Evolutionary conservation across 2,329 filamentous ascomycete genomes (phyloP).

Genomic region (Seiridium cupressi): DNA sequence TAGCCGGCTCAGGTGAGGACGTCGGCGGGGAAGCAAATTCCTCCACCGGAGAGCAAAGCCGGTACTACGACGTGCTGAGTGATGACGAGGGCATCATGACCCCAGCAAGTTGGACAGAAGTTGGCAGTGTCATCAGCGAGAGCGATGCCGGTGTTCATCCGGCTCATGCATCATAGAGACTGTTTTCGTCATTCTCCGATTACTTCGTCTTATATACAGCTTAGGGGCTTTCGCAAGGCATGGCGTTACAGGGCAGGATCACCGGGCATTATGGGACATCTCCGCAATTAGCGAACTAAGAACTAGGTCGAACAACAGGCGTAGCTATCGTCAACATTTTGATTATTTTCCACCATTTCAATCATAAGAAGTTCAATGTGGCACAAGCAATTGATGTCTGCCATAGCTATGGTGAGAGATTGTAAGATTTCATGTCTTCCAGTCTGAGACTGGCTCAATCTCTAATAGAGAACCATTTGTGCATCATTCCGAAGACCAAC

Average conservation of each 20-base stretch:
- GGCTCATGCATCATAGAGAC: slow-evolving; percentile 28
- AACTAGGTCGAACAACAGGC: background rate
- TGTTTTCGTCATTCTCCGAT: background rate
- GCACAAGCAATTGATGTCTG: no score
- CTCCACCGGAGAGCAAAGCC: slow-evolving; percentile 33
- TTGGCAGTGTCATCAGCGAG: slow-evolving; percentile 62
- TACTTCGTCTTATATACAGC: background rate
- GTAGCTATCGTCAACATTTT: no score
- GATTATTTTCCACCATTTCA: no score
- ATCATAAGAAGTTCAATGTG: no score
- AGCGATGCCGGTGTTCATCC: slow-evolving; percentile 37
- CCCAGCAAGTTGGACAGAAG: slow-evolving; percentile 63
- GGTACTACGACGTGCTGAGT: slow-evolving; percentile 55
- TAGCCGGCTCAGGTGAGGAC: slow-evolving; percentile 51
- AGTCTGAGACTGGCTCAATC: no score
- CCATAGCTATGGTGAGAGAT: no score
- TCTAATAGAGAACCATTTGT: no score
- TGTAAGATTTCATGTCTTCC: no score
- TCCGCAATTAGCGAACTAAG: background rate
- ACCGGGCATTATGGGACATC: background rate
- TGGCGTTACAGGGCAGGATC: background rate
- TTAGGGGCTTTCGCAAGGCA: slow-evolving; percentile 1
- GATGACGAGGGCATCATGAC: slow-evolving; percentile 59
- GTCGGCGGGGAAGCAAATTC: slow-evolving; percentile 41
- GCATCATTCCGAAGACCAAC: no score